Evolutionary conservation across 2,329 filamentous ascomycete species (phyloP).

Genomic region (Aspergillus ibericus): DNA sequence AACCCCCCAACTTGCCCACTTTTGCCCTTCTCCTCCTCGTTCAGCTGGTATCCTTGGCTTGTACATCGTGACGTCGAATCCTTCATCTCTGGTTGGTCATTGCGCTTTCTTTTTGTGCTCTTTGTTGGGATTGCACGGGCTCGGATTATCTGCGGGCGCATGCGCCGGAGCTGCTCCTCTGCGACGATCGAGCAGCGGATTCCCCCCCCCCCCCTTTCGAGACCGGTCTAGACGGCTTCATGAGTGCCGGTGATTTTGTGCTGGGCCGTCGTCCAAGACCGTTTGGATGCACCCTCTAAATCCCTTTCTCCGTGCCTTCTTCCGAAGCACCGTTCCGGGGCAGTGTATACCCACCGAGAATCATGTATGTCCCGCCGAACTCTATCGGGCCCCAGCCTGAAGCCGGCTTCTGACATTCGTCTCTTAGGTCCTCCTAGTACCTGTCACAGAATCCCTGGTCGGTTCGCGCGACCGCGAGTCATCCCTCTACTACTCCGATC

Average conservation of each 20-base stretch:
- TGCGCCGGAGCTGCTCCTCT: constrained; percentile 36
- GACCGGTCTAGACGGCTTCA: constrained; percentile 36
- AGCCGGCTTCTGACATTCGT: constrained; percentile 4
- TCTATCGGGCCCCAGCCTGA: neutral
- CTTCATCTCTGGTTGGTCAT: neutral
- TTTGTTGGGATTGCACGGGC: constrained; percentile 6
- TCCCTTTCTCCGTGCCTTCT: constrained; percentile 97
- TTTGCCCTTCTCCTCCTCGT: neutral
- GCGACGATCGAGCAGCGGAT: constrained; percentile 29
- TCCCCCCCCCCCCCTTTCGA: constrained; percentile 21
- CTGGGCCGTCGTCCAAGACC: constrained; percentile 44
- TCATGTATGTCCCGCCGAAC: constrained; percentile 57
- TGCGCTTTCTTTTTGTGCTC: neutral
- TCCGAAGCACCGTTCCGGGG: constrained; percentile 86
- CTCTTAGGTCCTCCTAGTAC: constrained; percentile 78
- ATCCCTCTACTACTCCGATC: constrained; percentile 72
- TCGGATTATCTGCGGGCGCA: constrained; percentile 17
- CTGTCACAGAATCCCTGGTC: constrained; percentile 87
- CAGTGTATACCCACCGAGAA: constrained; percentile 92
- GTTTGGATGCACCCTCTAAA: constrained; percentile 96
- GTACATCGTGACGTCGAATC: neutral
- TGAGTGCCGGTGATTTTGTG: constrained; percentile 34
- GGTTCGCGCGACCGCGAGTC: constrained; percentile 85
- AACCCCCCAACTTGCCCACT: neutral
- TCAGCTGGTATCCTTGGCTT: neutral